phyloP scores from a whole-genome alignment of 2,329 filamentous ascomycete genomes.

The Aspergillus bombycis region DNA sequence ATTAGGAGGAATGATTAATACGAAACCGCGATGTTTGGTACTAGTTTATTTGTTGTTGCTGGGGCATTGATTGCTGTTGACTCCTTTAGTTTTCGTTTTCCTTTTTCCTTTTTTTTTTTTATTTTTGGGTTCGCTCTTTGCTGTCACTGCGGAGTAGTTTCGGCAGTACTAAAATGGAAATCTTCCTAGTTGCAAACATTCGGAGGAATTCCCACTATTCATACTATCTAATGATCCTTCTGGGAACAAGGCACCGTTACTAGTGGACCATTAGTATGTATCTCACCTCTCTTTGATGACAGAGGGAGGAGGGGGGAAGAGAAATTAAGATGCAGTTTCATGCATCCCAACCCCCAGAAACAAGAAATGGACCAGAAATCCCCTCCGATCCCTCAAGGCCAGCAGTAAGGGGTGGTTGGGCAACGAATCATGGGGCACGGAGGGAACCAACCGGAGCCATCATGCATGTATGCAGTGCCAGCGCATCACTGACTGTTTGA shows the following conservation, averaged over 20 bases:
- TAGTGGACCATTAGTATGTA: not conserved
- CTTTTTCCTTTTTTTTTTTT: not conserved
- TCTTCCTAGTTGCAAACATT: not conserved
- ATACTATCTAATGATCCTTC: not conserved
- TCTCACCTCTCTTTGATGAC: not conserved
- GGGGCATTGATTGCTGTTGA: not conserved
- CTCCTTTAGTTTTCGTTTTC: not conserved
- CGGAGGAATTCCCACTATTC: constrained; percentile 1
- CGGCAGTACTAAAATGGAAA: not conserved
- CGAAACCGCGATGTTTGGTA: not conserved
- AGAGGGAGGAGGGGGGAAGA: not conserved
- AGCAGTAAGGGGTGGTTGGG: constrained; percentile 27
- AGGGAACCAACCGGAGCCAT: constrained; percentile 23
- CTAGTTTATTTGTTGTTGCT: not conserved
- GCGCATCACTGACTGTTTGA: constrained; percentile 20
- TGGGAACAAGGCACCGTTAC: not conserved
- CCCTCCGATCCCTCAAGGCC: not conserved
- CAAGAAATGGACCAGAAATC: constrained; percentile 3
- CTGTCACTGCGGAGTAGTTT: constrained; percentile 1
- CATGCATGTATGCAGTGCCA: constrained; percentile 42
- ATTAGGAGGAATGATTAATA: not conserved
- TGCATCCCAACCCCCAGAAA: constrained; percentile 5
- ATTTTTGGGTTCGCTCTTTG: not conserved
- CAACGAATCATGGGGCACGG: constrained; percentile 30
- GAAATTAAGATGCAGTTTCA: not conserved